Base-by-base conservation (phyloP, 768 basidiomycete species). In the Russula sp. region DNA sequence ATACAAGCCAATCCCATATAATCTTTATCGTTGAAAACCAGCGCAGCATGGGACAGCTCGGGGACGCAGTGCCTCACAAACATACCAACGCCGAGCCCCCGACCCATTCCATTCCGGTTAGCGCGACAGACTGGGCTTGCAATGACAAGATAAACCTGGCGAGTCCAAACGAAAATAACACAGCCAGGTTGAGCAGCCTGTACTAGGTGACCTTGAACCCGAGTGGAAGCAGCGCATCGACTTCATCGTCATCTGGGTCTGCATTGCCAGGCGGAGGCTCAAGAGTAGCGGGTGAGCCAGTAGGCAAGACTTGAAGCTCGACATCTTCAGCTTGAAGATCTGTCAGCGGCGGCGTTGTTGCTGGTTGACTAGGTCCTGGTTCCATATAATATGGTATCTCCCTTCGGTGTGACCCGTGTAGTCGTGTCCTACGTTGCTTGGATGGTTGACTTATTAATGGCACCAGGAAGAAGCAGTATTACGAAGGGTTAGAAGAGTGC, bases 201-300 rank as follows among this genome's bases (percentile, higher is more conserved):
- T 61, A 61, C n/a, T 2, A 18, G 3, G 60, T 61, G 32, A 61
- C 39, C 6, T 61, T 61, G 53, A 42, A 31, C 4, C 53, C 60
- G 4, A 55, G 39, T 9, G 60, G 60, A 47, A 39, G 42, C 9
- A 34, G 14, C 16, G 32, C 31, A 35, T 53, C 40, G 8, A 1
- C 27, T 32, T 45, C 42, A 31, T 56, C 7, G 3, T 44, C 55
- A 27, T 55, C 55, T 20, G 55, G 44, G 18, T 57, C 34, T 20
- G 55, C 11, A 6, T 35, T 35, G 0, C 44, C 55, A 7, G 14
- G 9, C 18, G 27, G n/a, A 20, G 44, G 44, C 55, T 47, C 44
- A 20, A n/a, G 4, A 6, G 55, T 44, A 18, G 11, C n/a, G 2
- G 16, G 44, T 3, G 10, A 4, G 42, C 13, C 10, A 5, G 3